A percentile compares a stretch with the other conserved stretches of the same genome.
These are phyloP conservation scores for Raphanus hybrid DNA, from an alignment of 441 rosid species.

Conservation along the genomic window DNA sequence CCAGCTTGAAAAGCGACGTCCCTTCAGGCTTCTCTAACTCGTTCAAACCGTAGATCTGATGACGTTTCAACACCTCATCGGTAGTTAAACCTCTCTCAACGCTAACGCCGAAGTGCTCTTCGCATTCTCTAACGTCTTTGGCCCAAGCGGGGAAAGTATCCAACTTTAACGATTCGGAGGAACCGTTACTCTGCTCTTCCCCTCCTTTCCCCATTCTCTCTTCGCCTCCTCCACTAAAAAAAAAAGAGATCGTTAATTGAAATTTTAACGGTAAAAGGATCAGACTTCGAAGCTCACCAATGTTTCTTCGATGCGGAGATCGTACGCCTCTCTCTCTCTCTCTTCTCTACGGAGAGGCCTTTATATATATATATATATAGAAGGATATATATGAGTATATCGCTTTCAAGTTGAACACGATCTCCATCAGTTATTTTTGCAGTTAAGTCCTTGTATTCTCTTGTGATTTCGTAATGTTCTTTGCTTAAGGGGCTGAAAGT, in stretches of 20 bases:
- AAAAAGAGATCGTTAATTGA: conserved; percentile 9
- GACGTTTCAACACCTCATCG: conserved; percentile 59
- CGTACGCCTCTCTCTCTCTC: conserved; percentile 38
- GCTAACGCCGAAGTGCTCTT: conserved; percentile 54
- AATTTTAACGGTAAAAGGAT: not conserved
- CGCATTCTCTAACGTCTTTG: conserved; percentile 62
- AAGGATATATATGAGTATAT: not conserved
- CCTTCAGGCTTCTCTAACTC: conserved; percentile 86
- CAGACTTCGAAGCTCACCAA: conserved; percentile 34
- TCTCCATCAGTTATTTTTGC: conserved; percentile 19
- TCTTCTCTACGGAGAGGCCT: conserved; percentile 19
- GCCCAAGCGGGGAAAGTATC: conserved; percentile 73
- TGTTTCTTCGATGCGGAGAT: conserved; percentile 31
- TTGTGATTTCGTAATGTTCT: not conserved
- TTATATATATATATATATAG: not conserved
- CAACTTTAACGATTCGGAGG: conserved; percentile 19
- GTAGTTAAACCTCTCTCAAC: conserved; percentile 51
- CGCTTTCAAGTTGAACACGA: conserved; percentile 29
- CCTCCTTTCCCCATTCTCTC: conserved; percentile 80
- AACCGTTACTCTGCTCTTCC: conserved; percentile 38
- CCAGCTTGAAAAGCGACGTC: conserved; percentile 58
- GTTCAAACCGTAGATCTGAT: conserved; percentile 67
- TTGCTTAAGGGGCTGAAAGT: conserved; percentile 1
- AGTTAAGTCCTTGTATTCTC: not conserved
- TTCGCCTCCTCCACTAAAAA: not conserved